Evolutionary conservation across 2,329 filamentous ascomycete genomes (phyloP).

Genomic region (Exserohilum rostratum): DNA sequence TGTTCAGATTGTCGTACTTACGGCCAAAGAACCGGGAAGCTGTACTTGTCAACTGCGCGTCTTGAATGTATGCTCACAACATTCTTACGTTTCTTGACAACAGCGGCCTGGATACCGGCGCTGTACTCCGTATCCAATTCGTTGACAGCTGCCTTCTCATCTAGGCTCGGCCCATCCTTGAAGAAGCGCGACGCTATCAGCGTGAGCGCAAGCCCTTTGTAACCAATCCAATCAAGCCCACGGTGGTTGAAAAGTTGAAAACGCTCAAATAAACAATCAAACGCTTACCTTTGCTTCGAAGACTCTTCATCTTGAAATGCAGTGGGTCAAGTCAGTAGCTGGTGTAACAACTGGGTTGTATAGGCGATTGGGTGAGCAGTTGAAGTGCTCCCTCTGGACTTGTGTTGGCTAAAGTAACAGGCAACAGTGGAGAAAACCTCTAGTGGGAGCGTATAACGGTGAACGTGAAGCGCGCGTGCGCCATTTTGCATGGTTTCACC

Average conservation of each 20-base stretch:
- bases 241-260: neutral
- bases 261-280: neutral
- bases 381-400: neutral
- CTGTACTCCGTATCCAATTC: conserved; percentile 13
- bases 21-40: conserved; percentile 21
- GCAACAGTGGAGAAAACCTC: neutral
- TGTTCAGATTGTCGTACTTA: conserved; percentile 12
- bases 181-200: conserved; percentile 31
- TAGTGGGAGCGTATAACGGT: neutral
- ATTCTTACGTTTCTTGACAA: conserved; percentile 24
- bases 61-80: neutral
- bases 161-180: conserved; percentile 19
- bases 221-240: neutral
- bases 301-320: conserved; percentile 21
- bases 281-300: conserved; percentile 26
- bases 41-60: conserved; percentile 5
- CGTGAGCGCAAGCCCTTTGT: neutral
- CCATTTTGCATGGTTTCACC: neutral
- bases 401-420: too few species aligned
- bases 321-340: neutral
- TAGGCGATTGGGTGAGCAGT: too few species aligned
- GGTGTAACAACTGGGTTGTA: neutral
- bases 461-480: neutral
- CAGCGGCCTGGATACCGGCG: conserved; percentile 21
- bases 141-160: conserved; percentile 22